Evolutionary conservation across 2,329 filamentous ascomycete genomes (phyloP).

Genomic region (Penicillium vulpinum): DNA sequence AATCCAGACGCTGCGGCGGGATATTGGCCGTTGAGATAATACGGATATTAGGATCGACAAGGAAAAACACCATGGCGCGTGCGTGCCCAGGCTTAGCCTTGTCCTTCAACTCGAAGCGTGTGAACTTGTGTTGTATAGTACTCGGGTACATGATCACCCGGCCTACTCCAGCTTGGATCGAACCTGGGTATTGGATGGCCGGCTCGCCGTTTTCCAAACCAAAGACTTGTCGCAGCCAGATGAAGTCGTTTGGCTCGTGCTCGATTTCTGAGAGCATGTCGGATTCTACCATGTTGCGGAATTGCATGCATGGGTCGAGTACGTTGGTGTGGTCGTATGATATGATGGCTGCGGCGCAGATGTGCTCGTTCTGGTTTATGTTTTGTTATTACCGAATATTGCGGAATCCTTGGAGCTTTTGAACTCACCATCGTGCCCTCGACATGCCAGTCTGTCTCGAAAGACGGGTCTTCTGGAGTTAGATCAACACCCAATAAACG

Average conservation of each 20-base stretch:
- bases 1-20: slow-evolving; percentile 53
- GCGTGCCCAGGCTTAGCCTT: slow-evolving; percentile 53
- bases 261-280: slow-evolving; percentile 33
- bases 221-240: slow-evolving; percentile 34
- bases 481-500: slow-evolving; percentile 63
- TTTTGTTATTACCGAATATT: not conserved
- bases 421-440: slow-evolving; percentile 49
- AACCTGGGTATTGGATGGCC: slow-evolving; percentile 26
- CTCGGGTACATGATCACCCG: slow-evolving; percentile 30
- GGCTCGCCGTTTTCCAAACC: slow-evolving; percentile 28
- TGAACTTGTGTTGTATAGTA: slow-evolving; percentile 54
- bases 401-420: not conserved
- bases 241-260: slow-evolving; percentile 31
- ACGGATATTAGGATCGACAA: slow-evolving; percentile 58
- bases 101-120: slow-evolving; percentile 53
- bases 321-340: slow-evolving; percentile 64
- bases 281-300: slow-evolving; percentile 47
- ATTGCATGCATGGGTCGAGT: slow-evolving; percentile 52
- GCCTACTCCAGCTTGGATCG: slow-evolving; percentile 19
- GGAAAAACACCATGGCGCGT: slow-evolving; percentile 57
- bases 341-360: slow-evolving; percentile 63
- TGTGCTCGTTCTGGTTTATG: slow-evolving; percentile 57
- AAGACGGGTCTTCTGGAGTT: slow-evolving; percentile 58
- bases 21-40: slow-evolving; percentile 57
- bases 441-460: slow-evolving; percentile 49